Evolutionary conservation across 495 filamentous ascomycete genomes (phyloP).

Genomic region (Cenococcum geophilum): DNA sequence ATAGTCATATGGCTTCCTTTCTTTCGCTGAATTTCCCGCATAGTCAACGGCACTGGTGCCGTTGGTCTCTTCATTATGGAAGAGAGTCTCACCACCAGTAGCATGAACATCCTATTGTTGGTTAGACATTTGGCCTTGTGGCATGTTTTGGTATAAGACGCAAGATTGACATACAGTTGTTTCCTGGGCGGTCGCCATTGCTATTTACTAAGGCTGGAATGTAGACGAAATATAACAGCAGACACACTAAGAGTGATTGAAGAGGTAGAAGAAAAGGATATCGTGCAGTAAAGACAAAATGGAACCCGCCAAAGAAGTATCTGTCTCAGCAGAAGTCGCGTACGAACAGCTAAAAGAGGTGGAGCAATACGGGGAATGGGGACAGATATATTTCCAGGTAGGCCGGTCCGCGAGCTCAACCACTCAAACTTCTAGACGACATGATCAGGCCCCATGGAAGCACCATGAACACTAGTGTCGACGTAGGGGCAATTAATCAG

Average conservation of each 20-base stretch:
- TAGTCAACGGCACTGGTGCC: constrained; percentile 26
- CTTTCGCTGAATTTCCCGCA: constrained; percentile 9
- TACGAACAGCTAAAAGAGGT: constrained; percentile 1
- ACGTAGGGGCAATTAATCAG: constrained; percentile 18
- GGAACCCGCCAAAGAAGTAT: not conserved
- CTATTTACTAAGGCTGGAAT: not conserved
- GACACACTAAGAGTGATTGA: not conserved
- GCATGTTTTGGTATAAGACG: not conserved
- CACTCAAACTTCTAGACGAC: constrained; percentile 10
- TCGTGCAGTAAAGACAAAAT: constrained; percentile 11
- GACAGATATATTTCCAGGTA: constrained; percentile 24
- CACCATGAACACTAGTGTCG: constrained; percentile 10
- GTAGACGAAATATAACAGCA: not conserved
- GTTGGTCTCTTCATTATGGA: constrained; percentile 18
- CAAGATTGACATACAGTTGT: constrained; percentile 10
- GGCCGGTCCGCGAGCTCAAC: constrained; percentile 23
- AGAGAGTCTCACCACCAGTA: constrained; percentile 3
- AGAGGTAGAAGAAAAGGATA: constrained; percentile 9
- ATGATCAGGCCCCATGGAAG: constrained; percentile 21
- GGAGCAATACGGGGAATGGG: constrained; percentile 22
- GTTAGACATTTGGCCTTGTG: not conserved
- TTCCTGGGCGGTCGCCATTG: constrained; percentile 28
- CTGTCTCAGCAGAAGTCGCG: not conserved
- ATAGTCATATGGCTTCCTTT: constrained; percentile 33
- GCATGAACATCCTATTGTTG: constrained; percentile 1